Evolutionary conservation across 108 stramenopile genomes (phyloP), one percentile per base, ranked within the genome.

Genomic region (Bacterosira constricta): DNA sequence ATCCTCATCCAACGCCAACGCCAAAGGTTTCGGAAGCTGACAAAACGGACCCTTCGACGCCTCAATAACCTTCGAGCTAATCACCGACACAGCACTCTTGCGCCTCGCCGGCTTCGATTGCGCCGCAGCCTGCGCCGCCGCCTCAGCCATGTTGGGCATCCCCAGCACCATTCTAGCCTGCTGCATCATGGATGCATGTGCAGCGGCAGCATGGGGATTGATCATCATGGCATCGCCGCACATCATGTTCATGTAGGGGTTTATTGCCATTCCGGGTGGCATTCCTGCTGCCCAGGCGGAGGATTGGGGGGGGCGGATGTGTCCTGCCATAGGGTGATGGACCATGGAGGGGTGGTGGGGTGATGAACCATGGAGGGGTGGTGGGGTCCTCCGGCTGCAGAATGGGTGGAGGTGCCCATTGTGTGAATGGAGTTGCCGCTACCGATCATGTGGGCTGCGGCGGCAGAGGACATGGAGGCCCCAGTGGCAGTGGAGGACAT

Each of bases 41-140:
- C 70, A 77, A 68, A 87, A 92, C 3, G 88, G 88, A 39, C 88
- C 91, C 31, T 79, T 77, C 59, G 76, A 66, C 42, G 75, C 72
- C 38, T 73, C 77, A 9, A 68, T 38, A 36, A 71, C 55, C 20
- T 46, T 26, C 4, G 57, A 47, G 53, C 51, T 38, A 21, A 30
- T 61, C 50, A 42, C 23, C 39, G 20, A 15, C 30, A 7, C n/a
- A 9, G 3, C 26, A n/a, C n/a, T 18, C 12, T 59, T 52, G 26
- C n/a, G 50, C 47, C 29, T 45, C 13, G 54, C 30, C n/a, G n/a
- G n/a, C n/a, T n/a, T n/a, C 9, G 18, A 4, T 15, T 27, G 46
- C 20, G 31, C 30, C n/a, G 34, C 7, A 6, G 21, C 46, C 46
- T 9, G 38, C 21, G 53, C 12, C 7, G 26, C 29, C 6, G 13